phyloP scores from a whole-genome alignment of 164 flowering plant species.

The Nelumbo lutea region DNA sequence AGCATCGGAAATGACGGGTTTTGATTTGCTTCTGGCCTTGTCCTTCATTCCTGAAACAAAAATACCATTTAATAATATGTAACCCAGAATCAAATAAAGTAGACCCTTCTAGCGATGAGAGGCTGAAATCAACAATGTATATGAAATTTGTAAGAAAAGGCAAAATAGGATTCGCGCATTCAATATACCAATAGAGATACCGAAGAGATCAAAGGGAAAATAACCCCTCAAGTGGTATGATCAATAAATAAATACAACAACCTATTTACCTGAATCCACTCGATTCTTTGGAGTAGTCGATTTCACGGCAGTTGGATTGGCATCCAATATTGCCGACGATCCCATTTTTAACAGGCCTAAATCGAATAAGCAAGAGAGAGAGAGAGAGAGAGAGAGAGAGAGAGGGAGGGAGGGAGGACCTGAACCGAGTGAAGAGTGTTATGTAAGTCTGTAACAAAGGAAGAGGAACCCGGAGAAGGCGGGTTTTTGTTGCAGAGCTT shows the following conservation, averaged over 20 bases:
- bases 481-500: no score
- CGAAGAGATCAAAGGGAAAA: no score
- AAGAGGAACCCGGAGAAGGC: no score
- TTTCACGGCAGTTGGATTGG: neutral
- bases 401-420: neutral
- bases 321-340: conserved; percentile 20
- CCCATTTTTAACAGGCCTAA: conserved; percentile 15
- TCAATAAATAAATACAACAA: neutral
- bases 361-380: no score
- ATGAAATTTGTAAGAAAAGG: no score
- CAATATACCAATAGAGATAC: no score
- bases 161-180: no score
- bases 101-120: no score
- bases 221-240: no score
- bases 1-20: conserved; percentile 1
- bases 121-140: no score
- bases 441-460: neutral
- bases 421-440: neutral
- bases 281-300: conserved; percentile 1
- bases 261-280: conserved; percentile 7
- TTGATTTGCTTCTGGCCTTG: conserved; percentile 11
- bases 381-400: neutral
- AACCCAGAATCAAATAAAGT: no score
- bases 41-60: neutral
- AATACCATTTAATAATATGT: no score